phyloP scores from a whole-genome alignment of 768 basidiomycete species.

The Suillus brevipes region DNA sequence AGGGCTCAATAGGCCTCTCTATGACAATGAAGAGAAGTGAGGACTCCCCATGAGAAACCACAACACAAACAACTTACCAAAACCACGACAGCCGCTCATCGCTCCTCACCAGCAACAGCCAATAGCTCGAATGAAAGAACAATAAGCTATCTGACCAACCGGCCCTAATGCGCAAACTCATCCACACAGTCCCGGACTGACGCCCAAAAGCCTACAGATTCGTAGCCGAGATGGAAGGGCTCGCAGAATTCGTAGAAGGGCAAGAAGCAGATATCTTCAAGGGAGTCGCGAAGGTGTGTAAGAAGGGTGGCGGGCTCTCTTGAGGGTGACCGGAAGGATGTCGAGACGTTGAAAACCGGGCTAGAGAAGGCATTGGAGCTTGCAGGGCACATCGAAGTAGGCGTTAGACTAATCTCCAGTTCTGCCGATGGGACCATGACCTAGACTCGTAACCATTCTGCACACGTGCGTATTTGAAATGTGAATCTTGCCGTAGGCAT shows the following conservation, averaged over 20 bases:
- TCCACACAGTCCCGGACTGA: conserved; percentile 43
- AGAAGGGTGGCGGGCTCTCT: conserved; percentile 39
- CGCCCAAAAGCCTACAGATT: conserved; percentile 59
- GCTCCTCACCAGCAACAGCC: conserved; percentile 55
- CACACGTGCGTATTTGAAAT: too few species aligned
- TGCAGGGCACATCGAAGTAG: conserved; percentile 16
- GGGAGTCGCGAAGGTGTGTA: conserved; percentile 45
- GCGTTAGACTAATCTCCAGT: background rate
- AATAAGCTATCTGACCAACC: conserved; percentile 49
- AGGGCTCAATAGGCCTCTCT: conserved; percentile 50
- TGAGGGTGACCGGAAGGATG: conserved; percentile 34
- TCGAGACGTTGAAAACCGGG: conserved; percentile 40
- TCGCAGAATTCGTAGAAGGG: conserved; percentile 49
- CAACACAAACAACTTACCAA: background rate
- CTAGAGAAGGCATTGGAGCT: conserved; percentile 40
- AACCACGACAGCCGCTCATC: conserved; percentile 41
- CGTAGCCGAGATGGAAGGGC: conserved; percentile 62
- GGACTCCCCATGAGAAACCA: conserved; percentile 11
- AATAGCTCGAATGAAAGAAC: conserved; percentile 49
- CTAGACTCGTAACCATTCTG: too few species aligned
- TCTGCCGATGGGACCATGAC: background rate
- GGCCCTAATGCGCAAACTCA: conserved; percentile 41
- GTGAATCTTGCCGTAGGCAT: too few species aligned
- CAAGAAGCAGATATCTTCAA: conserved; percentile 44
- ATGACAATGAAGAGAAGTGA: conserved; percentile 52